Evolutionary conservation across 148 eudicot species (phyloP), one percentile per base, ranked within the genome.

Genomic region (Chenopodium quinoa): DNA sequence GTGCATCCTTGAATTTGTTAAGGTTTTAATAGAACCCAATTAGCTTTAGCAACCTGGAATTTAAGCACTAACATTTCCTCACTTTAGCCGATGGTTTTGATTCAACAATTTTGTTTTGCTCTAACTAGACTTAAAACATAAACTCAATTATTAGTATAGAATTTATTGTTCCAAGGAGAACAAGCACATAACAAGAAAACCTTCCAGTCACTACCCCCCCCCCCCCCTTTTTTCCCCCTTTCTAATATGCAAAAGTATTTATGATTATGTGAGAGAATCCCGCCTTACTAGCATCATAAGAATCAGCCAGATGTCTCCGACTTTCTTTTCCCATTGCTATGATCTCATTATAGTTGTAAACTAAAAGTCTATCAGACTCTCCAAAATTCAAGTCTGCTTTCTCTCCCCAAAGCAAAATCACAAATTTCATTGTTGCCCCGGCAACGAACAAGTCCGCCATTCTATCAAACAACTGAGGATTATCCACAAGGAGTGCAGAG

Each of bases 371-470:
- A 67, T 87, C 82, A 76, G 80, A 73, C 37, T 87, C 80, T 74
- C 85, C 86, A 37, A 44, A 73, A 48, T 20, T 77, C 82, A 93
- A 67, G 81, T 85, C 83, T 80, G 93, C 89, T 87, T 96, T 96
- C 31, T 91, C 93, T 64, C 99, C 97, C 99, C 99, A 96, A 32
- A 96, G 90, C 77, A 96, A 78, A 75, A 96, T 87, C 77, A 91
- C 81, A 82, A 96, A 96, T 86, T 90, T 91, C 82, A 90, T 68
- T 52, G 88, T 76, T 76, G 93, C 91, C 70, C 80, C 83, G 20
- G 90, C 74, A 76, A 73, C 40, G 81, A 96, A 90, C 78, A 86
- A 75, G 72, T 90, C 90, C 37, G 84, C 88, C 75, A 96, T 86
- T 76, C 88, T 87, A 85, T 90, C 84, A 87, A 89, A 88, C 84